Evolutionary conservation across 192 early-diverging fungal species (phyloP), one percentile per base, ranked within the genome.

Genomic region (Linnemannia elongata): DNA sequence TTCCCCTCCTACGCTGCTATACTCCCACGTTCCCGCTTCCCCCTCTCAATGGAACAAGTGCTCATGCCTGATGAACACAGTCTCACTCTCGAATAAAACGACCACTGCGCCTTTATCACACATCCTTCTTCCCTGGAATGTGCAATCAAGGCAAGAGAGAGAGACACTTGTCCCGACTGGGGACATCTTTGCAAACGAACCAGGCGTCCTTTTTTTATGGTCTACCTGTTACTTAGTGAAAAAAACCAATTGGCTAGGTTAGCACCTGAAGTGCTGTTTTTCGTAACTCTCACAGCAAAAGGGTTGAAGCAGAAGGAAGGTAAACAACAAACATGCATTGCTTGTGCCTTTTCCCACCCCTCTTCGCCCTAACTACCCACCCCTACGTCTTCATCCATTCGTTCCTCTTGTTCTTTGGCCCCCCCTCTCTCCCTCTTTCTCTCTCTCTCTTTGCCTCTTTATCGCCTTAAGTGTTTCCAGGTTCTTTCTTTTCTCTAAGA

Each of bases 101-200:
- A n/a, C n/a, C n/a, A 27, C 57, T 66, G 60, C 60, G 60, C 30
- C 60, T 66, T 66, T 63, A n/a, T 66, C 60, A 30, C 49, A 22
- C 18, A 18, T 33, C 60, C 10, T 4, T 4, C 9, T 33, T 30
- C 60, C 60, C 60, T 33, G 60, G 60, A 66, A 66, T 66, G 60
- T 33, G 60, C 60, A 63, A 0, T 30, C 7, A 30, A 30, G 27
- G 60, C 12, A 45, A 12, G 54, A 33, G 54, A 33, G 27, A 33
- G 12, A 12, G 27, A 30, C 60, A 1, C 27, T 66, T 33, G 30
- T 30, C 12, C 60, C 30, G 30, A 30, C 30, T 33, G 30, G 13
- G 30, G n/a, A 35, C 30, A 33, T 66, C 30, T 15, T 30, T 30
- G 12, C 24, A n/a, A 33, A 52, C 49, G 20, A 20, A 52, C 0